Evolutionary conservation across 2,329 filamentous ascomycete species (phyloP).

Genomic region (Colletotrichum endophyticum): DNA sequence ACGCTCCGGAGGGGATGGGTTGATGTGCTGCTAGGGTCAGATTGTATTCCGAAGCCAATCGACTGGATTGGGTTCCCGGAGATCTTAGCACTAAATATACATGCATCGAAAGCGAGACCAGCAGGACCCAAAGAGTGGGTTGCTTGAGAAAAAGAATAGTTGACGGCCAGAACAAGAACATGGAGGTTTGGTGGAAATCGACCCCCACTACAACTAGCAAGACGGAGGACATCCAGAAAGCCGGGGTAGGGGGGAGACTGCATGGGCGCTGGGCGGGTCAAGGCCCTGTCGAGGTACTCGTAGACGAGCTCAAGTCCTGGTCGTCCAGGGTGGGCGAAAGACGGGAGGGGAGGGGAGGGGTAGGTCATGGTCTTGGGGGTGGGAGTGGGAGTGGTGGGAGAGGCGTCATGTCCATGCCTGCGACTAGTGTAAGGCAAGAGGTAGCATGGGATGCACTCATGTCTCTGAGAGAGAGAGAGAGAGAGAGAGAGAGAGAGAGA

Average conservation of each 20-base stretch:
- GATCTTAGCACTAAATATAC: constrained; percentile 23
- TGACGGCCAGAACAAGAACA: not conserved
- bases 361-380: not conserved
- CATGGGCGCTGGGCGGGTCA: not conserved
- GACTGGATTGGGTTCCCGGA: constrained; percentile 9
- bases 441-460: constrained; percentile 1
- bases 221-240: constrained; percentile 12
- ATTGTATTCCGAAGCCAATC: not conserved
- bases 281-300: not conserved
- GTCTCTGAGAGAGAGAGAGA: not conserved
- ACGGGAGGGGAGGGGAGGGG: not conserved
- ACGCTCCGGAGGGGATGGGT: not conserved
- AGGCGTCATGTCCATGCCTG: constrained; percentile 9
- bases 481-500: not conserved
- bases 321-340: not conserved
- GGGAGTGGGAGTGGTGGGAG: not conserved
- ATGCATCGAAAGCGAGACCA: constrained; percentile 9
- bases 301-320: constrained; percentile 1
- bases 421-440: constrained; percentile 1
- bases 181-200: constrained; percentile 15
- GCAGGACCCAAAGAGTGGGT: constrained; percentile 12
- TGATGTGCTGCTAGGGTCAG: constrained; percentile 11
- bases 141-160: constrained; percentile 1
- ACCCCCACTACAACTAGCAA: constrained; percentile 13
- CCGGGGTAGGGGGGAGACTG: constrained; percentile 11